Percentiles rank a stretch among this genome's conserved stretches.
Evolutionary conservation across 768 basidiomycete genomes (phyloP).

Genomic region (Boletus rubroflammeus): DNA sequence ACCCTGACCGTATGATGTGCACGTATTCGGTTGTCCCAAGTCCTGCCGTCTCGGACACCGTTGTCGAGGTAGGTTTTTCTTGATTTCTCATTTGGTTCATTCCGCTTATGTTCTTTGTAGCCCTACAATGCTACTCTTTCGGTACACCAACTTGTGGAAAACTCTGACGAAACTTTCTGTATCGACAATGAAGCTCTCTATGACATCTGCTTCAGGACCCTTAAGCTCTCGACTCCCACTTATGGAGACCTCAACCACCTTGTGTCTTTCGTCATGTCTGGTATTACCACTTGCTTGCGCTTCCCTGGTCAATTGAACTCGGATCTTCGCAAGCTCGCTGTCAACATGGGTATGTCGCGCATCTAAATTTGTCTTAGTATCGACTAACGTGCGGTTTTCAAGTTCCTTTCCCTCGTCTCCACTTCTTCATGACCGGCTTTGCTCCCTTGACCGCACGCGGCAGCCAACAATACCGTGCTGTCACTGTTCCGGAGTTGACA

Average conservation of each 20-base stretch:
- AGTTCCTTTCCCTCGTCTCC: slow-evolving; percentile 99
- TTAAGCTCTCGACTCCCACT: slow-evolving; percentile 93
- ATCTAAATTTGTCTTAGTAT: background rate
- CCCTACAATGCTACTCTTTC: slow-evolving; percentile 99
- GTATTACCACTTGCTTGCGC: slow-evolving; percentile 96
- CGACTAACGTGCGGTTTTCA: slow-evolving; percentile 3
- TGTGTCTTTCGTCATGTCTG: slow-evolving; percentile 97
- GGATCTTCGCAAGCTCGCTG: slow-evolving; percentile 95
- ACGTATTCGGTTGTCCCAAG: slow-evolving; percentile 98
- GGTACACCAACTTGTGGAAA: slow-evolving; percentile 98
- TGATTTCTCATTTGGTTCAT: background rate
- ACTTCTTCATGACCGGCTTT: slow-evolving; percentile 98
- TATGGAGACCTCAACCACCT: slow-evolving; percentile 98
- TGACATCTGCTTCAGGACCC: slow-evolving; percentile 97
- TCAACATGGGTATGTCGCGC: slow-evolving; percentile 88
- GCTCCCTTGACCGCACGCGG: slow-evolving; percentile 93
- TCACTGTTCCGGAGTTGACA: slow-evolving; percentile 95
- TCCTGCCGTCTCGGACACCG: slow-evolving; percentile 98
- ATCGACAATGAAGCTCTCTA: slow-evolving; percentile 99
- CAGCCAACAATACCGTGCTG: slow-evolving; percentile 92
- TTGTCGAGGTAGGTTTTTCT: slow-evolving; percentile 70
- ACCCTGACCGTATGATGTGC: slow-evolving; percentile 99
- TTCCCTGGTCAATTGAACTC: slow-evolving; percentile 99
- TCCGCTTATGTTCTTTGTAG: slow-evolving; percentile 35
- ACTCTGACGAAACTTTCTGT: slow-evolving; percentile 99